Evolutionary conservation across 208 protist genomes (phyloP), one percentile per base, ranked within the genome.

Genomic region (Leishmania gerbilli): DNA sequence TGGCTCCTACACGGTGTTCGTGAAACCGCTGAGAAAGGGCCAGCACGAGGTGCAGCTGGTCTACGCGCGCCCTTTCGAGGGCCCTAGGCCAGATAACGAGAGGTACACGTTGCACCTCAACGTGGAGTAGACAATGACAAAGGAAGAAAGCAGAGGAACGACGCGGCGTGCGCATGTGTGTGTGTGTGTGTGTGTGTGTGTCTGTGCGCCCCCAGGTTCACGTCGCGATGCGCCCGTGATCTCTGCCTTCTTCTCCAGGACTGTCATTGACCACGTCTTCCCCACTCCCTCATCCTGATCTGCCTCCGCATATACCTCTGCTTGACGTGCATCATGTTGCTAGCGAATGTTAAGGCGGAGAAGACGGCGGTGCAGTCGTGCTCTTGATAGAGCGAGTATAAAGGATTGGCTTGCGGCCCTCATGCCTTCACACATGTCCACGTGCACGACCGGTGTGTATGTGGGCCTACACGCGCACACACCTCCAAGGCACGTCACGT

Each of bases 61-160:
- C 34, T 95, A 96, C 88, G 40, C 27, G 3, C 89, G 90, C 17
- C 55, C 83, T 40, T 95, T 90, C 83, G 90, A 91, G 34, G 78
- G 69, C 13, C 0, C 42, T 9, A 81, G 76, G 49, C 37, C 76
- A 37, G 69, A 71, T 2, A 83, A 69, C 45, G 53, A 90, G 85
- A 85, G 71, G 67, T 94, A 88, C 86, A 87, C 62, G 34, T 21
- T 94, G 58, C 87, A 79, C 67, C 31, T 96, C n/a, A 86, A 88
- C 53, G 80, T 67, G 2, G 37, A 65, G 74, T 92, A 77, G 47
- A 37, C n/a, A 37, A 55, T 42, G 55, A 75, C 17, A 65, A 17
- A 6, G 9, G 49, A 34, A 27, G 76, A 58, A 34, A 24, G 34
- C 24, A 19, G 31, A 27, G 45, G n/a, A 49, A 34, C 34, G 0